Evolutionary conservation across 257 asterid genomes (phyloP).

Genomic region (Solanum corneliomulleri): DNA sequence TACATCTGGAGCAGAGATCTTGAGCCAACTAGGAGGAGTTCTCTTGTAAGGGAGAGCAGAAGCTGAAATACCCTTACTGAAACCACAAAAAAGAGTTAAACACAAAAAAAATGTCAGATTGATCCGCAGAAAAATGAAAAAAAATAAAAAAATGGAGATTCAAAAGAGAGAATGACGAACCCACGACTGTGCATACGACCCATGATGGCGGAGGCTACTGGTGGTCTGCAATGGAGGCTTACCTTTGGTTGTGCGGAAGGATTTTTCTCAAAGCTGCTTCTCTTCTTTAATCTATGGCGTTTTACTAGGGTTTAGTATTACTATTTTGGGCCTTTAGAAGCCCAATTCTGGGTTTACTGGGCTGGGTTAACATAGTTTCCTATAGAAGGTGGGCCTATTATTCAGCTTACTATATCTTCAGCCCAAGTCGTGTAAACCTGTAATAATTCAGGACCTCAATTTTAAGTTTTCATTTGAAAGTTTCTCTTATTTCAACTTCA

Average conservation of each 20-base stretch:
- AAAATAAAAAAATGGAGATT: background rate
- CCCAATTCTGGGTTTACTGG: background rate
- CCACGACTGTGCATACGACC: slow-evolving; percentile 95
- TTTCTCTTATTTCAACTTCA: too few species aligned
- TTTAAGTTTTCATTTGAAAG: too few species aligned
- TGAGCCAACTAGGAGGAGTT: slow-evolving; percentile 81
- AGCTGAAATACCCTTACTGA: slow-evolving; percentile 81
- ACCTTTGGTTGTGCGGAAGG: background rate
- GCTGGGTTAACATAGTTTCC: background rate
- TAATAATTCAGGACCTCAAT: too few species aligned
- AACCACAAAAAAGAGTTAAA: background rate
- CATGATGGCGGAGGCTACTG: slow-evolving; percentile 32
- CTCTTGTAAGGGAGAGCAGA: slow-evolving; percentile 83
- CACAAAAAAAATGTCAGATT: background rate
- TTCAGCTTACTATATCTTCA: background rate
- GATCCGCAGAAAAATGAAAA: background rate
- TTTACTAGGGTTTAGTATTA: slow-evolving; percentile 19
- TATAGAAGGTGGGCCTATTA: background rate
- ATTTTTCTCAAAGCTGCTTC: background rate
- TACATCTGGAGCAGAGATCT: slow-evolving; percentile 62
- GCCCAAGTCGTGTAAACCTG: background rate
- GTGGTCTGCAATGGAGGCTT: background rate
- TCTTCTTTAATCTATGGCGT: background rate
- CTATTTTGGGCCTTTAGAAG: background rate
- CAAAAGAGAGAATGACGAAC: slow-evolving; percentile 9